These are phyloP conservation scores for Cutaneotrichosporon daszewskae DNA, from an alignment of 1,284 basidiomycete species.

Conservation along the genomic window DNA sequence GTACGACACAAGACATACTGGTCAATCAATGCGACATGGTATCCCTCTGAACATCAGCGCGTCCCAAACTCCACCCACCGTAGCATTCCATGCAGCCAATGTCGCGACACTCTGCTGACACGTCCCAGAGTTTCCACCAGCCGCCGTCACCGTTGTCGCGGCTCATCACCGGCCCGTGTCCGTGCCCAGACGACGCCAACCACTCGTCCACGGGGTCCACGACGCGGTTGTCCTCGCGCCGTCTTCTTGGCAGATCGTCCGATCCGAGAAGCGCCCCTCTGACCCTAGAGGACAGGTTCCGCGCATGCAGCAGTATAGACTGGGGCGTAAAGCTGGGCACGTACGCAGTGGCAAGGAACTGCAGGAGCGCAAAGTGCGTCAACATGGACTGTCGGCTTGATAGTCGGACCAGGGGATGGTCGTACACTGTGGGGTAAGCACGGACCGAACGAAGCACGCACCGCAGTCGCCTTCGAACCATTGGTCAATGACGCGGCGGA, in stretches of 20 bases:
- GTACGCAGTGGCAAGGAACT: conserved; percentile 28
- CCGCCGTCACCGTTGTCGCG: conserved; percentile 8
- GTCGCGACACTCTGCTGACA: conserved; percentile 40
- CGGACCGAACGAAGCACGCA: conserved; percentile 20
- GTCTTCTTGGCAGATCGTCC: conserved; percentile 6
- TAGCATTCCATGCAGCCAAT: conserved; percentile 46
- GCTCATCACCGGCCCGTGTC: conserved; percentile 1
- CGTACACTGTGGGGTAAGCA: conserved; percentile 30
- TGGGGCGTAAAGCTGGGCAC: conserved; percentile 28
- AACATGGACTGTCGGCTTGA: conserved; percentile 29
- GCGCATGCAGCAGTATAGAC: conserved; percentile 22
- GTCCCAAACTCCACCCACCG: conserved; percentile 18
- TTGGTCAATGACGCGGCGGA: conserved; percentile 32
- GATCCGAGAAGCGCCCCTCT: conserved; percentile 15
- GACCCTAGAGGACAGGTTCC: conserved; percentile 14
- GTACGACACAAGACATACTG: conserved; percentile 27
- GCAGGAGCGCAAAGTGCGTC: conserved; percentile 31
- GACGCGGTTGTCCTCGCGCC: neutral
- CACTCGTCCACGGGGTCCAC: conserved; percentile 16
- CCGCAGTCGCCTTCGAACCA: conserved; percentile 42
- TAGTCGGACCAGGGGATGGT: conserved; percentile 35
- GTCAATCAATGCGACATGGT: conserved; percentile 42
- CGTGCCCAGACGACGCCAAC: conserved; percentile 14
- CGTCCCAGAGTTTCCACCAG: conserved; percentile 45
- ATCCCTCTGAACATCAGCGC: conserved; percentile 30